Conservation (phyloP, 2,329 filamentous ascomycete genomes). For the Cladophialophora immunda region DNA sequence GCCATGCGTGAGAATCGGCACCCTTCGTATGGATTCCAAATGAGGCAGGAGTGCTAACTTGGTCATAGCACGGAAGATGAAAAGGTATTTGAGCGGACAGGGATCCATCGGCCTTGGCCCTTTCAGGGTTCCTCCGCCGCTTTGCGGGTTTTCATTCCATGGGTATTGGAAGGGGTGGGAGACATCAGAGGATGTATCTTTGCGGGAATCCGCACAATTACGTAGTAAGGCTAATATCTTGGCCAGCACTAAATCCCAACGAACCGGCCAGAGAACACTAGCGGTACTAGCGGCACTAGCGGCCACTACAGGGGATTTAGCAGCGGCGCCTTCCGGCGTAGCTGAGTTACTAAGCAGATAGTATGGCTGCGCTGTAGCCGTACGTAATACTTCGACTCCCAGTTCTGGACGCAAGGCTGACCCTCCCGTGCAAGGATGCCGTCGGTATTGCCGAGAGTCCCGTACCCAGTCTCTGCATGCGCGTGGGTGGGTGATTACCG, state of each 20-base stretch:
- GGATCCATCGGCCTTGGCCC: not conserved
- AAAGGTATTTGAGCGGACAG: not conserved
- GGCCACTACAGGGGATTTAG: not conserved
- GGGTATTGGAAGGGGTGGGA: no score
- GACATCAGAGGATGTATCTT: not conserved
- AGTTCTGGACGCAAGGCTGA: not conserved
- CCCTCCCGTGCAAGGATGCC: not conserved
- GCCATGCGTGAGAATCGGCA: not conserved
- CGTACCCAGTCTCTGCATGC: not conserved
- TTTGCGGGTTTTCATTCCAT: not conserved
- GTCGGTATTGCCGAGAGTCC: not conserved
- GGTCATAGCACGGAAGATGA: not conserved
- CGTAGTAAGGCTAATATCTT: not conserved
- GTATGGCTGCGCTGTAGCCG: not conserved
- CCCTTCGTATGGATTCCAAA: not conserved
- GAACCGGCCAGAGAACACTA: not conserved
- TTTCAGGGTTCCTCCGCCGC: not conserved
- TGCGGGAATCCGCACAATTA: conserved; percentile 1
- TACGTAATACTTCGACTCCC: not conserved
- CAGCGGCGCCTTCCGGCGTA: not conserved
- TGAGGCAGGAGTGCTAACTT: not conserved
- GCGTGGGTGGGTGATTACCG: not conserved
- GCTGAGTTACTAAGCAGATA: not conserved
- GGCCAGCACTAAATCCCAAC: not conserved
- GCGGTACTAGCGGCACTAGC: not conserved